Base-by-base conservation (phyloP, 768 basidiomycete genomes). In the Russula griseocarnosa region DNA sequence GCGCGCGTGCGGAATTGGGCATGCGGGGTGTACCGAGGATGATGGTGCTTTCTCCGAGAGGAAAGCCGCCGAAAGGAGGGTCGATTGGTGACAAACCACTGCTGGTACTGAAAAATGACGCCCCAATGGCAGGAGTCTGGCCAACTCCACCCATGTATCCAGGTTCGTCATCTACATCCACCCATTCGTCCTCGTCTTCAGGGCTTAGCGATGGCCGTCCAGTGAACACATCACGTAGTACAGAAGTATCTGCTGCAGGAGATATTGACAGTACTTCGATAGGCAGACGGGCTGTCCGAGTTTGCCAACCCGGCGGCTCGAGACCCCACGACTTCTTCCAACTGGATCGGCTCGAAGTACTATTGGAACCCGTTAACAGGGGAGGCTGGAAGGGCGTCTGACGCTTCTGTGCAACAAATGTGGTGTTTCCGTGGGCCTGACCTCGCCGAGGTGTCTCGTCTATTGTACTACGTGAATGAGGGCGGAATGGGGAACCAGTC, bases 271-370 rank as follows among this genome's bases (percentile, higher is more conserved):
- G 78, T 10, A 92, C 88, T 72, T 93, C 91, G 32, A 92, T 79
- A 0, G 92, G 88, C 5, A 86, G 74, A 70, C 86, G 86, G 14
- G 84, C 77, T 7, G 83, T 80, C 36, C 75, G 74, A n/a, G 77
- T 80, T 56, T 89, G 86, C 90, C 90, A 92, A 20, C 90, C 91
- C 24, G 91, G 90, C 7, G 91, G 92, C 69, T 93, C 90, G 32
- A 86, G 76, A 0, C 92, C 92, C 92, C 92, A 94, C 8, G 87
- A 83, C 73, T 91, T 92, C 79, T 90, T 92, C 92, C 92, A 94
- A 71, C 88, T 88, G 24, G 87, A 86, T 34, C 86, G 83, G 36
- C 87, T 83, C 55, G 84, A 71, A 4, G 79, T 77, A 44, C 72
- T 74, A 36, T 76, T 75, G 59, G 76, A 78, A 20, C 73, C 69